A percentile compares a stretch with the other conserved stretches of the same genome.
Evolutionary conservation across 148 eudicot genomes (phyloP).

Genomic region (Rhododendron kiyosumense): DNA sequence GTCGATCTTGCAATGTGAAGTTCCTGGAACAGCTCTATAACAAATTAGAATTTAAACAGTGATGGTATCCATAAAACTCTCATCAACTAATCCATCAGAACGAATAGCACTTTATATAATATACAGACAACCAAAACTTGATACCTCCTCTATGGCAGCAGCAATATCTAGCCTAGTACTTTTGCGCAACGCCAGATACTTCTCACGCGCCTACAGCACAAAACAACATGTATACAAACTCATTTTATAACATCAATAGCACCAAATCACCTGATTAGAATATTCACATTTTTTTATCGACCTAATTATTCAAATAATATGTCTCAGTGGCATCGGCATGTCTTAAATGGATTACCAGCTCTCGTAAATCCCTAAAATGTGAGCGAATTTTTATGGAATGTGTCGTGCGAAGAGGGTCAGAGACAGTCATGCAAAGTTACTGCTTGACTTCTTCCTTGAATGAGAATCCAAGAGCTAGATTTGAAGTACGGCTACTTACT

Average conservation of each 20-base stretch:
- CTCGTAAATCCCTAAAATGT: not conserved
- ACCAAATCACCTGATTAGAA: not conserved
- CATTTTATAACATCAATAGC: not conserved
- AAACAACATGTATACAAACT: conserved; percentile 8
- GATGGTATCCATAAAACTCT: conserved; percentile 31
- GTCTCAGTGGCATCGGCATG: not conserved
- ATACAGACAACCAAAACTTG: conserved; percentile 17
- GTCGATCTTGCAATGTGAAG: conserved; percentile 68
- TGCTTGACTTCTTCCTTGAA: not conserved
- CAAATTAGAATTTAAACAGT: conserved; percentile 53
- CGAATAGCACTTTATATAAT: not conserved
- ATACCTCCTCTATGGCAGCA: conserved; percentile 74
- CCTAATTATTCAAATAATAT: not conserved
- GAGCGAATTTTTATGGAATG: not conserved
- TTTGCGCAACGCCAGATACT: conserved; percentile 70
- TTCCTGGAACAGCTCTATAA: conserved; percentile 81
- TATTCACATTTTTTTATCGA: not conserved
- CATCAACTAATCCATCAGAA: not conserved
- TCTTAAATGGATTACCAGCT: not conserved
- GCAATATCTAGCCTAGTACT: conserved; percentile 71
- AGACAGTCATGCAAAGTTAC: not conserved
- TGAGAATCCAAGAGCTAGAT: not conserved
- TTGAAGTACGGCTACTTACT: not conserved
- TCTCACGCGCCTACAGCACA: conserved; percentile 68
- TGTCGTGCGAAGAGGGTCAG: not conserved